Conservation (phyloP, 148 eudicot species). For the Rheum nobile region DNA sequence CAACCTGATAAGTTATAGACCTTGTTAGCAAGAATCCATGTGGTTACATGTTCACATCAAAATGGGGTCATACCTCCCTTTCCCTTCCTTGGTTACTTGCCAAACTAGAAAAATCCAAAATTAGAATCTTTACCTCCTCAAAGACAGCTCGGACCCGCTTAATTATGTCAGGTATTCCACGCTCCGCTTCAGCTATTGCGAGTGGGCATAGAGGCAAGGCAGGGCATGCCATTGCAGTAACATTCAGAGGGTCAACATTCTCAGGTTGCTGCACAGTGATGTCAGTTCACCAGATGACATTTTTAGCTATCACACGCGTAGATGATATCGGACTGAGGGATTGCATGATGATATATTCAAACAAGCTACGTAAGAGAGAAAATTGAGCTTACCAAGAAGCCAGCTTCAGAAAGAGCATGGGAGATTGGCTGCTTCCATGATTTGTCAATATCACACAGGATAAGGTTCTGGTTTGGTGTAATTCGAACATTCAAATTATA, state of each 20-base stretch:
- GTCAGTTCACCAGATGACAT: not conserved
- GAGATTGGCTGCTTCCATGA: slow-evolving; percentile 70
- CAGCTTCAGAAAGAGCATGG: slow-evolving; percentile 77
- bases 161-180: slow-evolving; percentile 87
- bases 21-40: slow-evolving; percentile 3
- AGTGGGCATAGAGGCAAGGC: slow-evolving; percentile 92
- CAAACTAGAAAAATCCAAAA: not conserved
- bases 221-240: slow-evolving; percentile 98
- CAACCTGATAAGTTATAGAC: slow-evolving; percentile 40
- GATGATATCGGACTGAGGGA: not conserved
- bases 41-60: not conserved
- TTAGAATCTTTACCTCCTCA: slow-evolving; percentile 60
- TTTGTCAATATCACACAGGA: slow-evolving; percentile 61
- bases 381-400: slow-evolving; percentile 57
- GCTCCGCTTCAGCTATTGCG: slow-evolving; percentile 96
- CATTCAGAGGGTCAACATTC: slow-evolving; percentile 74
- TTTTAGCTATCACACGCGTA: not conserved
- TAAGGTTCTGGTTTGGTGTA: slow-evolving; percentile 86
- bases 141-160: slow-evolving; percentile 80
- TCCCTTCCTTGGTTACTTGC: not conserved
- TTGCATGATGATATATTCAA: not conserved
- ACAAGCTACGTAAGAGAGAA: not conserved
- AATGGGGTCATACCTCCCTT: not conserved
- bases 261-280: slow-evolving; percentile 51
- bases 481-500: slow-evolving; percentile 88